phyloP scores from a whole-genome alignment of 2,329 filamentous ascomycete species.

The Paraphaeosphaeria minitans region DNA sequence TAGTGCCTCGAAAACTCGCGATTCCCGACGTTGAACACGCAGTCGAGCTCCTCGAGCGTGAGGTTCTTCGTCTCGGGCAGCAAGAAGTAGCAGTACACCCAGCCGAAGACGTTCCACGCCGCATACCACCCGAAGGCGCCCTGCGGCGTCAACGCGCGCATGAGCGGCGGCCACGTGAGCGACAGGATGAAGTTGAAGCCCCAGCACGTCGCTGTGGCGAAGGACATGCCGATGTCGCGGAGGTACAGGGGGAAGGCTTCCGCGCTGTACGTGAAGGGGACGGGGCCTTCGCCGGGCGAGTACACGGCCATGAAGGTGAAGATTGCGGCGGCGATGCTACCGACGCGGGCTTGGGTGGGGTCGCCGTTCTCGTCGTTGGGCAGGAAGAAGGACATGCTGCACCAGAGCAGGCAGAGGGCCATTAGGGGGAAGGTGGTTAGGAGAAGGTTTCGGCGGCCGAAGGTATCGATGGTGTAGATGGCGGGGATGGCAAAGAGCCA shows the following conservation, averaged over 20 bases:
- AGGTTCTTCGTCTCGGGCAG: slow-evolving; percentile 40
- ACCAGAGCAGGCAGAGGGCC: slow-evolving; percentile 46
- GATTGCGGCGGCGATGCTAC: slow-evolving; percentile 47
- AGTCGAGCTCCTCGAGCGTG: slow-evolving; percentile 38
- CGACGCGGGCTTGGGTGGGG: slow-evolving; percentile 29
- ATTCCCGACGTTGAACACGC: slow-evolving; percentile 39
- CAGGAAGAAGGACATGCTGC: slow-evolving; percentile 37
- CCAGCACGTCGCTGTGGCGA: slow-evolving; percentile 61
- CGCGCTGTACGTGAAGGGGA: slow-evolving; percentile 47
- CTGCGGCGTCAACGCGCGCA: slow-evolving; percentile 54
- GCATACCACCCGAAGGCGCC: slow-evolving; percentile 64
- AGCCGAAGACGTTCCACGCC: slow-evolving; percentile 60
- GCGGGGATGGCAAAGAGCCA: slow-evolving; percentile 54
- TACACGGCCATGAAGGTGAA: slow-evolving; percentile 59
- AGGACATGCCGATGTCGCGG: slow-evolving; percentile 49
- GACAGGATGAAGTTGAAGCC: slow-evolving; percentile 62
- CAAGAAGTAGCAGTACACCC: slow-evolving; percentile 46
- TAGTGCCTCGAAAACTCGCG: slow-evolving; percentile 31
- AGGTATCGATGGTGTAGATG: slow-evolving; percentile 52
- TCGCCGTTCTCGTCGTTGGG: slow-evolving; percentile 18
- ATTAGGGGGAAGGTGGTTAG: slow-evolving; percentile 56
- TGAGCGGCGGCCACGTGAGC: slow-evolving; percentile 60
- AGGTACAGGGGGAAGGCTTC: slow-evolving; percentile 54
- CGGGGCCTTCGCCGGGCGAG: slow-evolving; percentile 37
- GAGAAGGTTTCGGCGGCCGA: slow-evolving; percentile 51